Evolutionary conservation across 257 asterid species (phyloP).

Genomic region (Solanum neorickii): DNA sequence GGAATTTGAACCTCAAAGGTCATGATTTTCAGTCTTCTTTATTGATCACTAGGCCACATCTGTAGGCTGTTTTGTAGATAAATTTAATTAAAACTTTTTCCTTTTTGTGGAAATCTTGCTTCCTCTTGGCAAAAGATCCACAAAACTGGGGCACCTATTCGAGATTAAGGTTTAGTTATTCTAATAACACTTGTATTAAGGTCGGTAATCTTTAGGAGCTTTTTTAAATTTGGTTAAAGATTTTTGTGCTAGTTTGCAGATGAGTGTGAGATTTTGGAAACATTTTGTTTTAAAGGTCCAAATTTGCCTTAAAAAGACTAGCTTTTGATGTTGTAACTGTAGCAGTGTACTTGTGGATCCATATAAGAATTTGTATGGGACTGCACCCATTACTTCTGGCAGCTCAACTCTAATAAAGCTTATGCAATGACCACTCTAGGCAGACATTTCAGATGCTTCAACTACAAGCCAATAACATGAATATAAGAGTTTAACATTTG

Average conservation of each 20-base stretch:
- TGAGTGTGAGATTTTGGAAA: background rate
- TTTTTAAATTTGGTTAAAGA: background rate
- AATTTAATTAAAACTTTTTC: background rate
- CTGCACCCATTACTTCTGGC: background rate
- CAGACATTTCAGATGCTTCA: background rate
- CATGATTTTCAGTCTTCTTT: background rate
- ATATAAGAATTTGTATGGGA: background rate
- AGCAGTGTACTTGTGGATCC: background rate
- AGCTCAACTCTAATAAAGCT: background rate
- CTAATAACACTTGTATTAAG: background rate
- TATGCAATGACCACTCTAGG: background rate
- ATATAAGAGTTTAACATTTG: background rate
- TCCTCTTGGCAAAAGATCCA: background rate
- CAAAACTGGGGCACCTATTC: background rate
- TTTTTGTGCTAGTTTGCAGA: background rate
- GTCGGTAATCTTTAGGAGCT: background rate
- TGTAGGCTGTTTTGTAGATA: background rate
- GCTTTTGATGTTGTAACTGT: background rate
- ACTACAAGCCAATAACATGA: background rate
- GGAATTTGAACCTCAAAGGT: background rate
- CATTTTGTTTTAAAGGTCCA: background rate
- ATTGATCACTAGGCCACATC: background rate
- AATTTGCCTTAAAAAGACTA: background rate
- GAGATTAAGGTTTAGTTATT: background rate
- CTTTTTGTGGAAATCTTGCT: background rate